Conservation (phyloP, 495 filamentous ascomycete genomes). For the Elaphomyces granulatus region DNA sequence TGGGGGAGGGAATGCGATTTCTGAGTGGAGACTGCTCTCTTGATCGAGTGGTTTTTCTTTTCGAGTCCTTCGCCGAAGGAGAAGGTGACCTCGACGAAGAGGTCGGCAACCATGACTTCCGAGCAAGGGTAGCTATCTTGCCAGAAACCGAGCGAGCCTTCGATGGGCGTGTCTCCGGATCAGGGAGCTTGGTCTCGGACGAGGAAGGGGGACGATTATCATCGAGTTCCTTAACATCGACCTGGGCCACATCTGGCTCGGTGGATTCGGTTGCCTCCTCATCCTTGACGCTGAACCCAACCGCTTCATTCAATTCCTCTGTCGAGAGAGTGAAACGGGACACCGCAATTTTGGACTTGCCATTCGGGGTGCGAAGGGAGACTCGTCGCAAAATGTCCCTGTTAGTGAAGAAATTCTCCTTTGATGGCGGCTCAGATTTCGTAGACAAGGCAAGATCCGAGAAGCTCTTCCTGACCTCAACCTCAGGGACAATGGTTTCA, state of each 20-base stretch:
- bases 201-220: no score
- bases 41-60: conserved; percentile 24
- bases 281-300: conserved; percentile 8
- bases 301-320: conserved; percentile 21
- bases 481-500: conserved; percentile 13
- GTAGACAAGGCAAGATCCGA: conserved; percentile 27
- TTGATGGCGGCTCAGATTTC: conserved; percentile 24
- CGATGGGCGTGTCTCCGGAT: no score
- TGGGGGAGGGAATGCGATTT: conserved; percentile 16
- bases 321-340: conserved; percentile 27
- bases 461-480: conserved; percentile 27
- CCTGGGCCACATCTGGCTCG: conserved; percentile 22
- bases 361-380: conserved; percentile 24
- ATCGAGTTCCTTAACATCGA: no score
- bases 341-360: conserved; percentile 21
- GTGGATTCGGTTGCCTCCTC: conserved; percentile 13
- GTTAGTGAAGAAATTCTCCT: conserved; percentile 31
- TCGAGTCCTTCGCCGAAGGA: conserved; percentile 30
- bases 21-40: conserved; percentile 26
- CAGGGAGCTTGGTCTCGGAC: no score
- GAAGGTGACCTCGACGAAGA: conserved; percentile 50
- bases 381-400: conserved; percentile 34
- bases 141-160: conserved; percentile 43
- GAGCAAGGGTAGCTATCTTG: conserved; percentile 50
- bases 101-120: conserved; percentile 49